Percentiles rank a stretch among this genome's conserved stretches.
Conservation (phyloP, 179 eudicot genomes). For the Spinacia oleracea region DNA sequence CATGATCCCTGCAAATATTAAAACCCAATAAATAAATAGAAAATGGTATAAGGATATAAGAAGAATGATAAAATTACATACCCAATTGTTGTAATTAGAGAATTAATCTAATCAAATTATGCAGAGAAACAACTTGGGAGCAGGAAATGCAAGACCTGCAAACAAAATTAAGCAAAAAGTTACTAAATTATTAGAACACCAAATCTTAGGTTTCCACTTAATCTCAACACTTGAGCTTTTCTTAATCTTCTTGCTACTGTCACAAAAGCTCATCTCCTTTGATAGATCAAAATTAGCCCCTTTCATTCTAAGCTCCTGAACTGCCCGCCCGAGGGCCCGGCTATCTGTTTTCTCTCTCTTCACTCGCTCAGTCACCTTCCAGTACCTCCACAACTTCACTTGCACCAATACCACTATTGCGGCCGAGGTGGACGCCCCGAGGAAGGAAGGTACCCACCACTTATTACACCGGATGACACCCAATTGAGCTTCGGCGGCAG, state of each 20-base stretch:
- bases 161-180: constrained; percentile 57
- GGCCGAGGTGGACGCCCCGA: constrained; percentile 41
- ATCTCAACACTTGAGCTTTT: constrained; percentile 95
- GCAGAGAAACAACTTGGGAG: constrained; percentile 69
- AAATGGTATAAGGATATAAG: no score
- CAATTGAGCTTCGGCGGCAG: constrained; percentile 4
- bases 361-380: constrained; percentile 58
- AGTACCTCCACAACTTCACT: constrained; percentile 55
- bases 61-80: no score
- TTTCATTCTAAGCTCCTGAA: constrained; percentile 87
- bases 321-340: constrained; percentile 56
- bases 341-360: constrained; percentile 23
- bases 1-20: neutral
- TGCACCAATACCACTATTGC: constrained; percentile 51
- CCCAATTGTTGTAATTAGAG: neutral
- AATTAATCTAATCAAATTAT: neutral
- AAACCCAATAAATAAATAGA: neutral
- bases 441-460: constrained; percentile 71
- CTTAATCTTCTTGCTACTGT: constrained; percentile 45
- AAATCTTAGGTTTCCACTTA: constrained; percentile 72
- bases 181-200: constrained; percentile 52
- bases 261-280: constrained; percentile 46
- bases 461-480: constrained; percentile 31
- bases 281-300: constrained; percentile 75
- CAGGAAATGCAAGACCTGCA: constrained; percentile 65